Evolutionary conservation across 1,284 basidiomycete genomes (phyloP), one percentile per base, ranked within the genome.

Genomic region (Cystobasidiaceae sp.): DNA sequence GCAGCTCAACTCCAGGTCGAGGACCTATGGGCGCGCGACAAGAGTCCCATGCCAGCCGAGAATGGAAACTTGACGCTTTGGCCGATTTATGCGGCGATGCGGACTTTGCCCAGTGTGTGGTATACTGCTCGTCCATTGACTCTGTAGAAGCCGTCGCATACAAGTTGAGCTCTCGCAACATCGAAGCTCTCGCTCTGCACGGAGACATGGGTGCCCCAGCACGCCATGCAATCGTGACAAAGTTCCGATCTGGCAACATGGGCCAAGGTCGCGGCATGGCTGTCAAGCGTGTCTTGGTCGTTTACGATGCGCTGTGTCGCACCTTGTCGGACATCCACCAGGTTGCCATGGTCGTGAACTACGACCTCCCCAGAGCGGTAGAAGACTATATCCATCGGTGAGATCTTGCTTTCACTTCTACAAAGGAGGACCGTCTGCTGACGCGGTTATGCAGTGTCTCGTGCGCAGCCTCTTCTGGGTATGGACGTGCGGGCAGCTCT

Each of bases 1-100:
- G 50, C 43, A 32, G 65, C 15, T 32, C 41, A 19, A 46, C 61
- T 13, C 45, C 50, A 27, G 67, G 57, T 52, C 65, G 65, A 28
- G 67, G 60, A 3, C 50, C 68, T n/a, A 61, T 68, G 23, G 64
- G 64, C 13, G 69, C 67, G 13, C 52, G 67, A 15, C 61, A 63
- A 19, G 67, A 69, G 21, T 27, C 27, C 17, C 28, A 39, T 25
- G 50, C 63, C 27, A 66, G 68, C 32, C 59, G 90, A 69, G 93
- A 97, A 78, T 97, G 93, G 90, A 98, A 98, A 78, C 81, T 98
- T 56, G 93, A 98, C 74, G 93, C 92, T 17, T 82, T 98, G 34
- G 86, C 89, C 25, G 94, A 97, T 76, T 81, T 97, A 67, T 86
- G 96, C 70, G 91, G 94, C 54, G 93, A 97, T 75, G 84, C 78